A percentile compares a stretch with the other conserved stretches of the same genome.
phyloP scores from a whole-genome alignment of 306 rosid genomes.

The Glycine soja region DNA sequence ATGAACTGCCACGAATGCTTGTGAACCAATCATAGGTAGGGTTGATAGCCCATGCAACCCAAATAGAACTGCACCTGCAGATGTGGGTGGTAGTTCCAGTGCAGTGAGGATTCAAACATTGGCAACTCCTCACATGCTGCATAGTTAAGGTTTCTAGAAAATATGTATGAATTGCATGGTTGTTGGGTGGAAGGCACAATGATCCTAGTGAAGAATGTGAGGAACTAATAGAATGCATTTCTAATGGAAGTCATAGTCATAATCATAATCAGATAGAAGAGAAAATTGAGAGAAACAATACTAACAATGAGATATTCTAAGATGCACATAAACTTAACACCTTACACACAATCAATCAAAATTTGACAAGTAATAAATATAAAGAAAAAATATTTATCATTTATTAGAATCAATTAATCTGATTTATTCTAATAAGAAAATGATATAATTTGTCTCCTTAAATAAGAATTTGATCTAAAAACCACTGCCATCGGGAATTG shows the following conservation, averaged over 20 bases:
- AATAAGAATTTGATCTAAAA: no score
- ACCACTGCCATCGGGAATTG: no score
- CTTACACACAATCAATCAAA: no score
- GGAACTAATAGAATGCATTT: background rate
- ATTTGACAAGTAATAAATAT: no score
- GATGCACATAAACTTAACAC: no score
- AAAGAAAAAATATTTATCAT: no score
- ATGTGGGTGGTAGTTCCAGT: slow-evolving; percentile 49
- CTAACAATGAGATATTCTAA: no score
- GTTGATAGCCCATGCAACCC: slow-evolving; percentile 63
- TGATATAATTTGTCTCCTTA: no score
- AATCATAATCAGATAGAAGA: background rate
- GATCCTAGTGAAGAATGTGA: background rate
- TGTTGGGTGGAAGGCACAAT: background rate
- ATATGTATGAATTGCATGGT: slow-evolving; percentile 20
- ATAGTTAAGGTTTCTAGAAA: slow-evolving; percentile 1
- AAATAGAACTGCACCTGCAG: slow-evolving; percentile 33
- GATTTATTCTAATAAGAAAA: no score
- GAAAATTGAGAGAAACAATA: no score
- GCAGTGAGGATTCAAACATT: slow-evolving; percentile 33
- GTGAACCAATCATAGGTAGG: slow-evolving; percentile 58
- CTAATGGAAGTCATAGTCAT: background rate
- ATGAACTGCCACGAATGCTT: slow-evolving; percentile 44
- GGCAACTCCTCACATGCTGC: slow-evolving; percentile 45
- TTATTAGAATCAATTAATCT: no score